Evolutionary conservation across 164 flowering plant species (phyloP), one percentile per base, ranked within the genome.

Genomic region (Dillenia turbinata): DNA sequence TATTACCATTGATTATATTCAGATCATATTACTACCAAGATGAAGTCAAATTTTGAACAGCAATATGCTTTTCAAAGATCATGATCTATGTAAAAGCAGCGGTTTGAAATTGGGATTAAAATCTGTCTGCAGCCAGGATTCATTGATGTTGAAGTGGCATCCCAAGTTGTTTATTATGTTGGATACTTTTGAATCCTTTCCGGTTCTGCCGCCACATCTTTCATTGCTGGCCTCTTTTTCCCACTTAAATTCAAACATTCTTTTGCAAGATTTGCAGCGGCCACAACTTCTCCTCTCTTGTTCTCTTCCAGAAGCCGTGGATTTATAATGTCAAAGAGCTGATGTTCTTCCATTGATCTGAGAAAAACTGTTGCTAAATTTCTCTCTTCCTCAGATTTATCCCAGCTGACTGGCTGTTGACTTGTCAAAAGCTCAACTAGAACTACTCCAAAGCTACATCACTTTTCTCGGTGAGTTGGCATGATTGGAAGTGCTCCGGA

Each of bases 401-500:
- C 11, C 75, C 70, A 33, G 40, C 7, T 33, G 40, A 33, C 40
- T 33, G 40, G 40, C 40, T 33, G 7, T 33, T 33, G 6, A 33
- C 40, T 33, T 33, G 40, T 33, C 40, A 33, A 33, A 33, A 33
- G 40, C 40, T 4, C 40, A 33, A 33, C 7, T 4, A 33, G 40
- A 33, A 33, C 40, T 33, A 33, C 40, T 33, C 40, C 40, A 33
- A 48, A 66, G 26, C 64, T 64, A 15, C 62, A 68, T 68, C 66
- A n/a, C 40, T 33, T 33, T 33, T 33, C 40, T 33, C 6, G 0
- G 40, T 33, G 40, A 33, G 7, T 33, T 33, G 57, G 15, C 69
- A 61, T 44, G 73, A 54, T 45, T 61, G 69, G 44, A 70, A 70
- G 43, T 64, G 65, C 43, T 70, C 61, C 0, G 73, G 73, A 60